These are phyloP conservation scores for Candida pseudoglaebosa DNA, from an alignment of 805 yeast species.

Conservation along the genomic window DNA sequence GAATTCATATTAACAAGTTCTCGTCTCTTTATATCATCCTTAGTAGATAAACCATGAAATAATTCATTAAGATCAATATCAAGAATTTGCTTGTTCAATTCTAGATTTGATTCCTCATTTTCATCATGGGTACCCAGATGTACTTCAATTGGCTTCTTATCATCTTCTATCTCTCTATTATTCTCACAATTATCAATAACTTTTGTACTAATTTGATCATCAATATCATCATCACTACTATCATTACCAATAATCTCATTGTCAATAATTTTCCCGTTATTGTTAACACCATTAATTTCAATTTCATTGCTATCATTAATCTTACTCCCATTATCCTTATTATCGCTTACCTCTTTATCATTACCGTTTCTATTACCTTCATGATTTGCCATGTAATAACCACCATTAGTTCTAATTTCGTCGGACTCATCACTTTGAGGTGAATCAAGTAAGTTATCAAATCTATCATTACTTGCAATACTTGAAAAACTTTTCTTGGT, in stretches of 20 bases:
- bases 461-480: not conserved
- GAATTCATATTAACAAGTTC: slow-evolving; percentile 1
- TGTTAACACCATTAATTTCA: not conserved
- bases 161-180: not conserved
- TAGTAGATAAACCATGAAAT: slow-evolving; percentile 4
- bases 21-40: slow-evolving; percentile 2
- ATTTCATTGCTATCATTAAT: not conserved
- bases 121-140: not conserved
- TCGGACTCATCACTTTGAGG: not conserved
- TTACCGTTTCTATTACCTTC: not conserved
- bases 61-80: slow-evolving; percentile 5
- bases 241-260: not conserved
- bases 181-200: not conserved
- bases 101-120: not conserved
- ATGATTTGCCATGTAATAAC: too few relatives aligned
- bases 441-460: not conserved
- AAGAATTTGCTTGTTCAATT: not conserved
- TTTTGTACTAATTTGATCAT: not conserved
- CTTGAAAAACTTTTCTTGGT: not conserved
- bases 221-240: not conserved
- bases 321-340: not conserved
- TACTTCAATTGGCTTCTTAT: not conserved
- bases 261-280: not conserved
- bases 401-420: too few relatives aligned
- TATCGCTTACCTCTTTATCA: not conserved